Percentiles rank a stretch among this genome's conserved stretches.
Conservation (phyloP, 2,329 filamentous ascomycete species). For the Colletotrichum ledebouriae region DNA sequence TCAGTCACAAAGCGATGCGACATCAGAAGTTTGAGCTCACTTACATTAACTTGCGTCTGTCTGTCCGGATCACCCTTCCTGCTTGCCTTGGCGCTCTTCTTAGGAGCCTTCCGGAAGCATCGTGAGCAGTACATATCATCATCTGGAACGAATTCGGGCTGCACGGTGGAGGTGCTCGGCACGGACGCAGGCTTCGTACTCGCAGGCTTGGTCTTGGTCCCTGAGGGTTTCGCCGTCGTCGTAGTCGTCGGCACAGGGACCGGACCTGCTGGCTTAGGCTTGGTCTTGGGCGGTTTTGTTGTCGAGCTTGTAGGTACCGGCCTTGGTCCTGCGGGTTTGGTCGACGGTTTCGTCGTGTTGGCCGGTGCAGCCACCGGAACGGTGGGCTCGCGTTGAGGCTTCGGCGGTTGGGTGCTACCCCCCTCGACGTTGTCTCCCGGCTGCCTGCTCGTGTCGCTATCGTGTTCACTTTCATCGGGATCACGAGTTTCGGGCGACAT, state of each 20-base stretch:
- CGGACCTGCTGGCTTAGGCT: neutral
- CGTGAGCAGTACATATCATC: slow-evolving; percentile 51
- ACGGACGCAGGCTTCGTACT: neutral
- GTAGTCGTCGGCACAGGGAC: too few species aligned
- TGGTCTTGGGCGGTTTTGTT: slow-evolving; percentile 1
- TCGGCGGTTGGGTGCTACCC: too few species aligned
- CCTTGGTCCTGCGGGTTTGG: neutral
- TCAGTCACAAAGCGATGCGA: neutral
- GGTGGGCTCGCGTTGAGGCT: neutral
- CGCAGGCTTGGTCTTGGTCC: neutral
- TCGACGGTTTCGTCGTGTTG: neutral
- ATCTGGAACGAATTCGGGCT: slow-evolving; percentile 45
- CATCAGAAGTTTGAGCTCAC: neutral
- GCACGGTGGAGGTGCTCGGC: neutral
- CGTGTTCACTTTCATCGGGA: neutral
- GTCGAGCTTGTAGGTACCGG: neutral
- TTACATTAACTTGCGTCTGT: slow-evolving; percentile 37
- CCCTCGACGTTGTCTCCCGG: neutral
- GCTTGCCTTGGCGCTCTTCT: slow-evolving; percentile 8
- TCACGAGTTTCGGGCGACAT: neutral
- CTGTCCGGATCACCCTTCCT: slow-evolving; percentile 23
- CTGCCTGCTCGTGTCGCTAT: neutral
- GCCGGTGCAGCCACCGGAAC: neutral
- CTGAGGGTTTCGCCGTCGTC: neutral
- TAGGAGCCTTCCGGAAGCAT: slow-evolving; percentile 40